Evolutionary conservation across 2,329 filamentous ascomycete genomes (phyloP), one percentile per base, ranked within the genome.

Genomic region (Metarhizium album): DNA sequence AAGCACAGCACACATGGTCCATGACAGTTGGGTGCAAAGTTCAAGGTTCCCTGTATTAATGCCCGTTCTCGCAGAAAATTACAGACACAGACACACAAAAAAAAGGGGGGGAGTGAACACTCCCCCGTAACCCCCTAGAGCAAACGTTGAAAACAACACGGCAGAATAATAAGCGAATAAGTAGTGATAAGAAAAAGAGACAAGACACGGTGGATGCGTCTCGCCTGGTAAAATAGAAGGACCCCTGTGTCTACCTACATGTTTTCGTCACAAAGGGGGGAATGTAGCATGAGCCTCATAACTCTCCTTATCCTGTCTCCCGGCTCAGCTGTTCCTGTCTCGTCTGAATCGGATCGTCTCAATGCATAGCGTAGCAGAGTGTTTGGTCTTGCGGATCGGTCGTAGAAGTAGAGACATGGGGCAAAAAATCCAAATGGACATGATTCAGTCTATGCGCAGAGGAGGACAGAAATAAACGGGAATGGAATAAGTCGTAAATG

Each of bases 361-460:
- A 55, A 58, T 54, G 53, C 54, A 54, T 53, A 37, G 52, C 45
- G 49, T 53, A 37, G 52, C 45, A 50, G 47, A 43, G 49, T 46
- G 49, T 46, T 48, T 45, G 48, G 51, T 53, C 54, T 55, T 33
- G 47, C 45, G 23, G 46, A n/a, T 46, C 42, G 47, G 45, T 42
- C 18, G 43, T 45, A 45, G 35, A 45, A 45, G 37, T 31, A 47
- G 45, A 47, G 46, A 53, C 35, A 52, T 53, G 51, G 48, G 51
- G 58, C 56, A 23, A 58, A 29, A 59, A 58, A 65, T 64, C 62
- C 61, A 63, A 64, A 53, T 57, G 56, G 58, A 63, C 59, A 62
- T 62, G 55, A 62, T 62, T 64, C 60, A 63, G 59, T 68, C 65
- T 67, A 67, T 65, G 64, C 62, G 63, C 60, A 62, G 58, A 62